Base-by-base conservation (phyloP, 768 basidiomycete species). In the Cantharellus cinnabarinus region DNA sequence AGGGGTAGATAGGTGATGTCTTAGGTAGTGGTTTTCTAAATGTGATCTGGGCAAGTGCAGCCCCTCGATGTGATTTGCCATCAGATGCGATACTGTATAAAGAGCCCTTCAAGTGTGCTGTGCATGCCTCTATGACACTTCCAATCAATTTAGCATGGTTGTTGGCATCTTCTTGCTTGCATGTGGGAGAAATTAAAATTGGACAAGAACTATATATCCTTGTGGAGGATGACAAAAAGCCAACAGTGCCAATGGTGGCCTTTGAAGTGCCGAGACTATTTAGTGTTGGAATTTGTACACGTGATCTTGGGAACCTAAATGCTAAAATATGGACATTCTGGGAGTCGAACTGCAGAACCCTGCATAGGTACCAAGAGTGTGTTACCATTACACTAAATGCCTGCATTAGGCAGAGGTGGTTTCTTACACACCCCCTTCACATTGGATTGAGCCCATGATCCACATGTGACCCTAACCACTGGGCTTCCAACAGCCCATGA, bases 31-130 rank as follows among this genome's bases (percentile, higher is more conserved):
- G 15, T 3, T 57, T 56, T 39, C 65, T 64, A 50, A 70, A 63
- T 3, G 66, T 69, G 4, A 68, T 29, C 2, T 38, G 56, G 7
- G 64, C 59, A n/a, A 71, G 57, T 2, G 69, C 67, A 10, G 54
- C 42, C 20, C 70, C 67, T 29, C 66, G 64, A 10, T 64, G 51
- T 3, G 65, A 58, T 62, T 71, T 68, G 3, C 68, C 70, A 61
- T 71, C 69, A 1, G 69, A 68, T 2, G 69, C 64, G 29, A 71
- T 60, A 3, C 41, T 5, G 5, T n/a, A 39, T 20, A 34, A 29
- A 37, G 15, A 4, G 62, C 52, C 0, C 60, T 64, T 7, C 59
- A 5, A 5, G 35, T 54, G 7, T 7, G 52, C 52, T 54, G 7
- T 37, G 7, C 52, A 54, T 14, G 52, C 52, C 7, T 7, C 35